Evolutionary conservation across 768 basidiomycete species (phyloP), one percentile per base, ranked within the genome.

Genomic region (Grammothele lineata): DNA sequence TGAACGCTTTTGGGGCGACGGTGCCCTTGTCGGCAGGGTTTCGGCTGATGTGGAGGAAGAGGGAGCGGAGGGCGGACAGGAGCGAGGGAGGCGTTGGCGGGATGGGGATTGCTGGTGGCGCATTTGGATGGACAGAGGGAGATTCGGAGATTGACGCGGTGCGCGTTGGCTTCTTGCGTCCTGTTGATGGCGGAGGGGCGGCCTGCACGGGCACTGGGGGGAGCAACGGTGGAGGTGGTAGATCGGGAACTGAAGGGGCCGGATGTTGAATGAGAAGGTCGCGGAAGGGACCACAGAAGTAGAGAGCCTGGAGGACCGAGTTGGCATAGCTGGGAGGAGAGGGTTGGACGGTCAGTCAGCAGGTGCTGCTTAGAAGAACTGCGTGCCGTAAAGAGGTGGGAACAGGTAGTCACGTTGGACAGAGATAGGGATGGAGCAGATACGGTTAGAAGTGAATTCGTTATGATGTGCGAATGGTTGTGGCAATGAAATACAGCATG

Each of bases 221-320:
- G 6, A 58, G 41, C 40, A 58, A 60, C 1, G 66, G 53, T 2
- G 60, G 63, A 33, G 52, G 60, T 6, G 66, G 63, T 52, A 61
- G 69, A 51, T 60, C 70, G 48, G 64, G 71, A 45, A 63, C 62
- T 46, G 73, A 79, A 43, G 68, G 68, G 67, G 82, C 87, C 43
- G 70, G 58, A 50, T 75, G 73, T 56, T 85, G 88, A n/a, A 87
- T 69, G 56, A 97, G 75, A 47, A 96, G 87, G 40, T 94, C 87
- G 41, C 94, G 80, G 64, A 99, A 97, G 1, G 95, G 94, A 19
- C 79, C 70, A 64, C 93, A 97, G 65, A 94, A 95, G 71, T 97
- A 99, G 45, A 98, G 79, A 0, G 96, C 85, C 66, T 99, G 95
- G 14, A 99, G 76, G 19, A 99, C 92, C n/a, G 95, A 96, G 68